Evolutionary conservation across 192 early-diverging fungal species (phyloP), one percentile per base, ranked within the genome.

Genomic region (Coemansia sp.): DNA sequence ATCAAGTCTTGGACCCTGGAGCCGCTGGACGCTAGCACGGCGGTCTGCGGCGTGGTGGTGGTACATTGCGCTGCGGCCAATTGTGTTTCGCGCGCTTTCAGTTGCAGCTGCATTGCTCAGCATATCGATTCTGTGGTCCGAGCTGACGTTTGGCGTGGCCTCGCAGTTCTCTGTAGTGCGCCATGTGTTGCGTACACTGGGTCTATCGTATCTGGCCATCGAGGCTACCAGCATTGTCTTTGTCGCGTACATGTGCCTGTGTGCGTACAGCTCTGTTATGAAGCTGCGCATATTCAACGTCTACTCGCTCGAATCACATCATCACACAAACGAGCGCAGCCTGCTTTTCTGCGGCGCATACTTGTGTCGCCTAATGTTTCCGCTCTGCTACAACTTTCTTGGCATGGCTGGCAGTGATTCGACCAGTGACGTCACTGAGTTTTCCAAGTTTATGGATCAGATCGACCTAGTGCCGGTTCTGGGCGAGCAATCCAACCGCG

Each of bases 331-430:
- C 77, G 91, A 93, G 69, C 88, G 87, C 35, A 92, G 90, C 61
- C 71, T 98, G 55, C 84, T 98, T 27, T 98, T 95, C 80, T 87
- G 95, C 58, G 94, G 91, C n/a, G 87, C 90, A 0, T 97, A 98
- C 65, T 84, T 98, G 57, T 95, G 94, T 65, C 82, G 89, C 25
- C 78, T 91, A 63, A 89, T 85, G 79, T 82, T 89, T 26, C 96
- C 96, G 8, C 84, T 98, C 38, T 95, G 93, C 65, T 97, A 97
- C 81, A 98, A 98, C 74, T 97, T 92, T 64, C 82, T 97, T 23
- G 95, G 92, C 47, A 82, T 82, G 79, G 74, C 79, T 4, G 79
- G 79, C 21, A 62, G 62, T 39, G 56, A 59, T n/a, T 61, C 63
- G 7, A 77, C 76, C 56, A 74, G 75, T 39, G 77, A 83, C 52